A percentile compares a stretch with the other conserved stretches of the same genome.
These are phyloP conservation scores for Trametes versicolor DNA, from an alignment of 1,284 basidiomycete species.

Conservation along the genomic window DNA sequence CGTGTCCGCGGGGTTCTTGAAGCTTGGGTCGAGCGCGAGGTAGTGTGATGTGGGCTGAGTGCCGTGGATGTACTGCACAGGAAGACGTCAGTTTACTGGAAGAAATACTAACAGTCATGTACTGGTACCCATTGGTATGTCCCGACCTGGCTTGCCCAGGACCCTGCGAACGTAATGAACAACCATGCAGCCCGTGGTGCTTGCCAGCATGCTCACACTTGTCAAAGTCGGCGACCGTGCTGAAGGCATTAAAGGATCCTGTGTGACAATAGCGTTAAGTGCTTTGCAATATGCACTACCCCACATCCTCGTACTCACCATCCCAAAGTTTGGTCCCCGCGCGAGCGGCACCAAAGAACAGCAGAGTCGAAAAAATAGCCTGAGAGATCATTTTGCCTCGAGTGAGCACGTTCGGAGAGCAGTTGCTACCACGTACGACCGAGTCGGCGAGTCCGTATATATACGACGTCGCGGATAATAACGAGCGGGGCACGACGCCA, in stretches of 20 bases:
- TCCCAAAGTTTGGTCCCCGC: conserved; percentile 64
- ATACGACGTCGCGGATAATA: conserved; percentile 19
- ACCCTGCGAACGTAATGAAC: conserved; percentile 51
- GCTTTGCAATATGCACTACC: not conserved
- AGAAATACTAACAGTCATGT: not conserved
- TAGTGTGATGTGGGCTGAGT: conserved; percentile 61
- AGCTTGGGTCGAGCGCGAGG: conserved; percentile 59
- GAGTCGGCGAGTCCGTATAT: conserved; percentile 15
- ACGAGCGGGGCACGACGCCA: conserved; percentile 2
- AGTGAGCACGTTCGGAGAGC: not conserved
- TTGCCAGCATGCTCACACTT: conserved; percentile 50
- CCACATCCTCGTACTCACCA: conserved; percentile 38
- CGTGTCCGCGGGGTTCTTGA: conserved; percentile 70
- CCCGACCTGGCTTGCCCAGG: conserved; percentile 65
- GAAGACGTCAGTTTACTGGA: not conserved
- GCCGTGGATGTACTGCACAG: conserved; percentile 67
- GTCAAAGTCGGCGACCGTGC: conserved; percentile 60
- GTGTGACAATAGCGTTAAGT: not conserved
- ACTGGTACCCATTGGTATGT: conserved; percentile 64
- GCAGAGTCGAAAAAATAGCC: conserved; percentile 34
- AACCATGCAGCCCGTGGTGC: conserved; percentile 1
- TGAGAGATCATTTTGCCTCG: conserved; percentile 34
- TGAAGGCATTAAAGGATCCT: conserved; percentile 57
- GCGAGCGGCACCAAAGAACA: conserved; percentile 46
- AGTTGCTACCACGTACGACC: not conserved